Base-by-base conservation (phyloP, 345 rosid species). In the Nasturtium officinale region DNA sequence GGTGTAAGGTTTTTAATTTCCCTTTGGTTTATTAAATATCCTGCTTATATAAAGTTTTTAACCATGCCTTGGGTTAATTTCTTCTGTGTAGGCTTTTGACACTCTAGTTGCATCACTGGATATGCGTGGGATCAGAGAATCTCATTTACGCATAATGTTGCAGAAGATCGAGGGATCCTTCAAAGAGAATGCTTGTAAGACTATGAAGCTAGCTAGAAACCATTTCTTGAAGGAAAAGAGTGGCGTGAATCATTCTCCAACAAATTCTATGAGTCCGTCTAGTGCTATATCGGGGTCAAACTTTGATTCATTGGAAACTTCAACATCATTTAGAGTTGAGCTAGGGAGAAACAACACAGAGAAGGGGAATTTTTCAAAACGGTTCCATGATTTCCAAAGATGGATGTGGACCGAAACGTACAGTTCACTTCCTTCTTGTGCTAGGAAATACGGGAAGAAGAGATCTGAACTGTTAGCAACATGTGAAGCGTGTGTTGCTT, bases 91-190 rank as follows among this genome's bases (percentile, higher is more conserved):
- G 99, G 98, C 90, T 37, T 92, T 96, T 54, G 97, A 96, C 85
- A 83, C 87, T 61, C 88, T 96, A 37, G 73, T 87, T 73, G 82
- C 86, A 54, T 92, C 97, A 59, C 76, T 96, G 82, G 98, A 92
- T 77, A 68, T 79, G 64, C 98, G 98, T 18, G 99, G 99, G 73
- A 74, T 89, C 60, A 87, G 99, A 78, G 99, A 96, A 71, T 92
- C 99, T 45, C 98, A 92, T 85, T 82, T 96, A 83, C 83, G 90
- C 65, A 70, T 96, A 81, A 92, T 96, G 97, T 64, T 92, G 80
- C 92, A 81, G 77, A 89, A 89, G 84, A 80, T 92, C 42, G 95
- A 96, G 78, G 78, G 77, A 18, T 77, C 88, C 75, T 96, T 92
- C 79, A 92, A 89, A 85, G 89, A 83, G 59, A 86, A 83, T 74